These are phyloP conservation scores for Zostera marina DNA, from an alignment of 116 monocot species.

Conservation along the genomic window DNA sequence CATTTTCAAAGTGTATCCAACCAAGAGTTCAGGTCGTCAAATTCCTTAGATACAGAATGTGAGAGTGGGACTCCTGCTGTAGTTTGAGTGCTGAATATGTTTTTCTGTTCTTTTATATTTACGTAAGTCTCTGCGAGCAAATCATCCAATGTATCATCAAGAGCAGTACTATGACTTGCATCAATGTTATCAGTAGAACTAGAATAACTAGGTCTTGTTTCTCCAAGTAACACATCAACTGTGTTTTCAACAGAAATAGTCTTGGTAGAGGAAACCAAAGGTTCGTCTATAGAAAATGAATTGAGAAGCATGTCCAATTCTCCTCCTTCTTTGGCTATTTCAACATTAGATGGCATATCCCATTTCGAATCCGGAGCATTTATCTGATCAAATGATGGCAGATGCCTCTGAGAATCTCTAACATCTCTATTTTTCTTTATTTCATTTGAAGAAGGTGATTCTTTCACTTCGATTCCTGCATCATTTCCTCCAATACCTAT, in stretches of 20 bases:
- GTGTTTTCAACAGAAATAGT: constrained; percentile 1
- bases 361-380: not conserved
- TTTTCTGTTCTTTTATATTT: constrained; percentile 2
- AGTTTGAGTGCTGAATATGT: not conserved
- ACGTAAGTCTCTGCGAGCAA: constrained; percentile 22
- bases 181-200: not conserved
- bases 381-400: not conserved
- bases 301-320: constrained; percentile 12
- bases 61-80: not conserved
- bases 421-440: not conserved
- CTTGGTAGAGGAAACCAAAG: constrained; percentile 4
- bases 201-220: not conserved
- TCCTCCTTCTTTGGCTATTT: not conserved
- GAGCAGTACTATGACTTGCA: not conserved
- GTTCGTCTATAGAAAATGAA: constrained; percentile 14
- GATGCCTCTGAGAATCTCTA: constrained; percentile 1
- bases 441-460: not conserved
- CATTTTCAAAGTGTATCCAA: constrained; percentile 5
- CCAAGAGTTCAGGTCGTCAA: constrained; percentile 37
- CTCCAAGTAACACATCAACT: constrained; percentile 9
- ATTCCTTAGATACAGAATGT: constrained; percentile 5
- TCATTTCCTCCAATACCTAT: not conserved
- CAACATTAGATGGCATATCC: not conserved
- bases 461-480: not conserved
- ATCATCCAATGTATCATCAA: constrained; percentile 27